A percentile compares a stretch with the other conserved stretches of the same genome.
These are phyloP conservation scores for Phytopythium ostracodes DNA, from an alignment of 352 stramenopile genomes.

Conservation along the genomic window DNA sequence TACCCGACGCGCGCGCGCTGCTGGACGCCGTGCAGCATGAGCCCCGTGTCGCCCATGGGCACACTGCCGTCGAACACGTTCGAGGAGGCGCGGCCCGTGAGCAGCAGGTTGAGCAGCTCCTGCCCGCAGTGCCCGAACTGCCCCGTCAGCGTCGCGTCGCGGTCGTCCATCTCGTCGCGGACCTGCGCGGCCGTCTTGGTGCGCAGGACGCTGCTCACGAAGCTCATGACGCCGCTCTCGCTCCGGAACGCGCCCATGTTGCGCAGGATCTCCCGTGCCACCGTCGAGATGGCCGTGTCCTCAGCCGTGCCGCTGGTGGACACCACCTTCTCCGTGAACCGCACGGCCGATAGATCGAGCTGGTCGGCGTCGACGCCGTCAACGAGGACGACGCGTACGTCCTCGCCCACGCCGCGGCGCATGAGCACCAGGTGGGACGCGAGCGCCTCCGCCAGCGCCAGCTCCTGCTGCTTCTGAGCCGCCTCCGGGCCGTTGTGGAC, in stretches of 20 bases:
- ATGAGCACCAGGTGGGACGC: background rate
- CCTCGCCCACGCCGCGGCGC: background rate
- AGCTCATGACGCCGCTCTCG: constrained; percentile 59
- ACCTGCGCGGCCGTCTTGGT: constrained; percentile 45
- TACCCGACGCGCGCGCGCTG: constrained; percentile 69
- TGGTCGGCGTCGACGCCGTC: background rate
- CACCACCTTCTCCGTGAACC: background rate
- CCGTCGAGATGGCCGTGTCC: constrained; percentile 4
- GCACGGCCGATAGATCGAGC: background rate
- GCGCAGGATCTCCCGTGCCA: constrained; percentile 14
- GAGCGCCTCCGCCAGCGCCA: background rate
- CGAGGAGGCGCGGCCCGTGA: constrained; percentile 70
- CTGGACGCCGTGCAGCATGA: constrained; percentile 63
- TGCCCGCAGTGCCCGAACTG: constrained; percentile 81
- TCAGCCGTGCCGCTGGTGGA: background rate
- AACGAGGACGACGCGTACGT: background rate
- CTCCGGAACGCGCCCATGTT: constrained; percentile 28
- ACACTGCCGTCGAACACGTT: constrained; percentile 85
- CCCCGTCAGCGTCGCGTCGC: constrained; percentile 44
- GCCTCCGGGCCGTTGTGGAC: background rate
- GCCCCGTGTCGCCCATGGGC: constrained; percentile 68
- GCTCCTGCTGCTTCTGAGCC: background rate
- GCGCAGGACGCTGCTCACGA: constrained; percentile 63
- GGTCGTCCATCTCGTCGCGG: constrained; percentile 75
- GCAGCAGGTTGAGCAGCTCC: constrained; percentile 84